phyloP scores from a whole-genome alignment of 2,329 filamentous ascomycete genomes.

The Pyrenophora graminea region DNA sequence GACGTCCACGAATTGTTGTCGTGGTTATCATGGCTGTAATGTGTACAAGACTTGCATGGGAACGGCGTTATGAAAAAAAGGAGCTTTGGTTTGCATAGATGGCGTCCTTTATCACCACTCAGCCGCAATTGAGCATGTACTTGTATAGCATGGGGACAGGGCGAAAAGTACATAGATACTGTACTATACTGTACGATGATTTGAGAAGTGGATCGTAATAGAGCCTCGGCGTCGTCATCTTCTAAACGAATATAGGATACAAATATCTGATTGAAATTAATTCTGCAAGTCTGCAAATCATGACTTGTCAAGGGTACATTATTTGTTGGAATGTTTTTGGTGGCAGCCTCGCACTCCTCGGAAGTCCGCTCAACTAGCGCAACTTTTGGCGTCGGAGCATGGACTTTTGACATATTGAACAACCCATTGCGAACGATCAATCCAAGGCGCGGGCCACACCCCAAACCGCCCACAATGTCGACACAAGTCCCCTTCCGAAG shows the following conservation, averaged over 20 bases:
- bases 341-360: background rate
- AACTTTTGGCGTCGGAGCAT: constrained; percentile 11
- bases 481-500: constrained; percentile 31
- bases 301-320: background rate
- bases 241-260: background rate
- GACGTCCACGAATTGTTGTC: no score
- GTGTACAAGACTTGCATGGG: constrained; percentile 18
- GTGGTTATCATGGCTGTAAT: background rate
- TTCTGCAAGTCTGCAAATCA: background rate
- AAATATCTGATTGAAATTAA: no score
- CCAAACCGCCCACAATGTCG: constrained; percentile 8
- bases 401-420: constrained; percentile 16
- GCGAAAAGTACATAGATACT: no score
- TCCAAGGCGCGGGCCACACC: constrained; percentile 3
- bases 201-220: no score
- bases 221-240: background rate
- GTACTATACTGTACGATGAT: no score
- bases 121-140: constrained; percentile 7
- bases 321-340: background rate
- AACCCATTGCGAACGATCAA: constrained; percentile 10
- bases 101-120: constrained; percentile 11
- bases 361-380: constrained; percentile 15
- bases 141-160: constrained; percentile 8
- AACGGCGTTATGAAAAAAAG: constrained; percentile 11
- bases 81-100: constrained; percentile 6